Evolutionary conservation across 2,329 filamentous ascomycete species (phyloP).

Genomic region (Nannizziopsis arthrosporioides): DNA sequence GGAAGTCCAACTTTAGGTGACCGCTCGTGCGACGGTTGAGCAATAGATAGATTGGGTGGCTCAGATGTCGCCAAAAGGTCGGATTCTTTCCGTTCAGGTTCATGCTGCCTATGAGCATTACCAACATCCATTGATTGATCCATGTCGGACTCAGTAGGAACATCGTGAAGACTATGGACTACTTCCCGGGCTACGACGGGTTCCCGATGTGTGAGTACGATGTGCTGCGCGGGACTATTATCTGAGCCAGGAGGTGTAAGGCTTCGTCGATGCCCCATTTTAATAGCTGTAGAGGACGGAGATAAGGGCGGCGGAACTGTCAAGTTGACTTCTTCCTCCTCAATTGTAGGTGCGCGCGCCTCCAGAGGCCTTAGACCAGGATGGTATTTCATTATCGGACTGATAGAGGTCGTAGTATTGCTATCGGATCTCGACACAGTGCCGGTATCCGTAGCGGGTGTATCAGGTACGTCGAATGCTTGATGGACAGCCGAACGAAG

Average conservation of each 20-base stretch:
- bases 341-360: slow-evolving; percentile 29
- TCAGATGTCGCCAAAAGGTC: too few relatives aligned
- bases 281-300: slow-evolving; percentile 31
- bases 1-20: too few relatives aligned
- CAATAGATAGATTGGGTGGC: too few relatives aligned
- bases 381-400: slow-evolving; percentile 52
- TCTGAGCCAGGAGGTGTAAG: slow-evolving; percentile 47
- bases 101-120: too few relatives aligned
- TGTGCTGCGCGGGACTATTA: slow-evolving; percentile 51
- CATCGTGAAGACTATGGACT: neutral
- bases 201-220: slow-evolving; percentile 37
- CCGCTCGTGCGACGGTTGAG: too few relatives aligned
- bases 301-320: slow-evolving; percentile 10
- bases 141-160: neutral
- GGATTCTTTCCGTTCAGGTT: too few relatives aligned
- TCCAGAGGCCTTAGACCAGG: neutral
- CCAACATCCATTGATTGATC: too few relatives aligned
- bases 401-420: slow-evolving; percentile 51
- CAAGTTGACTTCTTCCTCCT: slow-evolving; percentile 11
- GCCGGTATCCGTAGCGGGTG: slow-evolving; percentile 42
- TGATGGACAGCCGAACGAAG: slow-evolving; percentile 51
- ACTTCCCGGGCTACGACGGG: slow-evolving; percentile 6
- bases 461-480: slow-evolving; percentile 51
- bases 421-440: slow-evolving; percentile 50
- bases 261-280: slow-evolving; percentile 46